phyloP scores from a whole-genome alignment of 139 green algal species.

The Picochlorum costavermella region DNA sequence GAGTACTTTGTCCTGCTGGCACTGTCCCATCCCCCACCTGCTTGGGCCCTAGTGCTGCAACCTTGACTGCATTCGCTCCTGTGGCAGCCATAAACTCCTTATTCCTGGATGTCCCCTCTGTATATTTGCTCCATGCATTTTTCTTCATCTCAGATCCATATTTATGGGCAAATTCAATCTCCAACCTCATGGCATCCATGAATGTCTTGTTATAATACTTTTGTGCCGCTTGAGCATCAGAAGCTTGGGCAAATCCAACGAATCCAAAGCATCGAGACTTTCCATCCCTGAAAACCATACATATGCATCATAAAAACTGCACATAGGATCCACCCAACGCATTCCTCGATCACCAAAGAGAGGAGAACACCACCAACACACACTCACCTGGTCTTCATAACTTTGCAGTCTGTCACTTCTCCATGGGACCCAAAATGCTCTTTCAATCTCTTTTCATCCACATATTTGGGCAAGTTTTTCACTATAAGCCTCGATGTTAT shows the following conservation, averaged over 20 bases:
- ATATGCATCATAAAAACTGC: background rate
- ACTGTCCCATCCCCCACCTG: conserved; percentile 17
- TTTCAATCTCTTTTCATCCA: conserved; percentile 63
- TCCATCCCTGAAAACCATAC: conserved; percentile 67
- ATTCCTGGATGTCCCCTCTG: conserved; percentile 37
- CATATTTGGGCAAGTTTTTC: conserved; percentile 89
- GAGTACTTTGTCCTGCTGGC: background rate
- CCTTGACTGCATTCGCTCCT: conserved; percentile 13
- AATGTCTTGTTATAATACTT: conserved; percentile 87
- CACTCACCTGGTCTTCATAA: conserved; percentile 75
- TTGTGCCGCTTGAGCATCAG: conserved; percentile 59
- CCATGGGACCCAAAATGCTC: conserved; percentile 81
- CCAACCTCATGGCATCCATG: conserved; percentile 75
- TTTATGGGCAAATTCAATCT: conserved; percentile 68
- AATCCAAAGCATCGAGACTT: conserved; percentile 87
- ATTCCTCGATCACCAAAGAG: background rate
- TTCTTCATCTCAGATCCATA: conserved; percentile 35
- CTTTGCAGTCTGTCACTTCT: conserved; percentile 89
- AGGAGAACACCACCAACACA: background rate
- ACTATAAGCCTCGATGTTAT: conserved; percentile 70
- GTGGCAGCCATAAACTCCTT: conserved; percentile 20
- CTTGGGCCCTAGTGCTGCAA: background rate
- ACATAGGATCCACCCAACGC: background rate
- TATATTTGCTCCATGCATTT: conserved; percentile 86
- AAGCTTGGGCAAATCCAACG: conserved; percentile 75